phyloP scores from a whole-genome alignment of 257 asterid genomes.

The Cinchona pubescens region DNA sequence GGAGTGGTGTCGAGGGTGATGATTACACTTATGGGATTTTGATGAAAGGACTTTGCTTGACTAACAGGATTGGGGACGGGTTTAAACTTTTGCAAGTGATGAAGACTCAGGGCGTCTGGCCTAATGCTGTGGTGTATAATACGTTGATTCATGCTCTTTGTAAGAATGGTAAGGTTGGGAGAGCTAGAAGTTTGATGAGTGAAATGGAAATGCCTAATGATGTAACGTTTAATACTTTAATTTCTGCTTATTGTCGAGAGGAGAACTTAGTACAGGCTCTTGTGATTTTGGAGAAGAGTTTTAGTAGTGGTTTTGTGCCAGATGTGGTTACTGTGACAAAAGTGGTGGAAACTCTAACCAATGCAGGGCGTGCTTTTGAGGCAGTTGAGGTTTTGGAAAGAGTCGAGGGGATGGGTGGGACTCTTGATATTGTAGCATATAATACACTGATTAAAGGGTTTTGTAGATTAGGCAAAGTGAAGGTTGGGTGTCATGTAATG shows the following conservation, averaged over 20 bases:
- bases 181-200: constrained; percentile 79
- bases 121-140: constrained; percentile 64
- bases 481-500: constrained; percentile 44
- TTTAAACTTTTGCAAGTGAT: constrained; percentile 75
- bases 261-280: constrained; percentile 62
- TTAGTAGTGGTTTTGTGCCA: constrained; percentile 57
- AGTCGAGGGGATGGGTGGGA: constrained; percentile 68
- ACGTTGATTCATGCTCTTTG: constrained; percentile 76
- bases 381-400: constrained; percentile 75
- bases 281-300: constrained; percentile 79
- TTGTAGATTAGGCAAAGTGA: constrained; percentile 58
- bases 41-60: constrained; percentile 93
- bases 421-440: constrained; percentile 60
- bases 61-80: constrained; percentile 83
- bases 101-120: constrained; percentile 50
- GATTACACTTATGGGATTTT: constrained; percentile 78
- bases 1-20: constrained; percentile 61
- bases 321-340: constrained; percentile 69
- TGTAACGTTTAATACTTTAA: constrained; percentile 68
- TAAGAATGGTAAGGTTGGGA: constrained; percentile 75
- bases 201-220: constrained; percentile 61
- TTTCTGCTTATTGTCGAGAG: constrained; percentile 76
- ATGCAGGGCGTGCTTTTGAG: constrained; percentile 50
- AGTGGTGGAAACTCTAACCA: constrained; percentile 51
- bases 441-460: constrained; percentile 73